Evolutionary conservation across 495 filamentous ascomycete genomes (phyloP), one percentile per base, ranked within the genome.

Genomic region (Amorphotheca resinae): DNA sequence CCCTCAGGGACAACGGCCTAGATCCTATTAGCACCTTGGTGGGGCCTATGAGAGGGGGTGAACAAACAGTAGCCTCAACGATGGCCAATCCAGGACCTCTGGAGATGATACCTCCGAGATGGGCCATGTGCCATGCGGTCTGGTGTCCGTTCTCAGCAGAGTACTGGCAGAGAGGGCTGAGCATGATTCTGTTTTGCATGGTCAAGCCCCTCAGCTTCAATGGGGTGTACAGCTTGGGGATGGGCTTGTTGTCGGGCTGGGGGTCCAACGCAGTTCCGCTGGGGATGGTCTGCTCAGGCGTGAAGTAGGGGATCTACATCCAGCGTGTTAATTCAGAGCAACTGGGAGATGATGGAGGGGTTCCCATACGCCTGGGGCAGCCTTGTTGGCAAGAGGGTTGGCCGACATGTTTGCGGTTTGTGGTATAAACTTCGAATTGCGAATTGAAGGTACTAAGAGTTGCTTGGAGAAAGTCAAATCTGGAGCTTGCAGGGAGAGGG

Each of bases 11-110:
- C 56, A 6, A 89, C 80, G 18, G 74, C 69, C 0, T n/a, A n/a
- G n/a, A n/a, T n/a, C n/a, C n/a, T n/a, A n/a, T n/a, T n/a, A n/a
- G n/a, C n/a, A n/a, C n/a, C n/a, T n/a, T n/a, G n/a, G n/a, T n/a
- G n/a, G n/a, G n/a, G n/a, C n/a, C n/a, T n/a, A n/a, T n/a, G n/a
- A n/a, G n/a, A n/a, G n/a, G n/a, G n/a, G n/a, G n/a, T n/a, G n/a
- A n/a, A n/a, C n/a, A n/a, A n/a, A 11, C n/a, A n/a, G 81, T 84
- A 9, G 83, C 81, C 61, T 91, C 84, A 22, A 87, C 68, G 47
- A 86, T 76, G 33, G 74, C 56, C 7, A 85, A 63, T 1, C 76
- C 80, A 0, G 80, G 70, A 6, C 84, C 84, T n/a, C 78, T 72
- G 46, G 67, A 64, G 23, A 72, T 67, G 42, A 82, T 78, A 16